A percentile compares a stretch with the other conserved stretches of the same genome.
Conservation (phyloP, 116 monocot genomes). For the Thalassia testudinum region DNA sequence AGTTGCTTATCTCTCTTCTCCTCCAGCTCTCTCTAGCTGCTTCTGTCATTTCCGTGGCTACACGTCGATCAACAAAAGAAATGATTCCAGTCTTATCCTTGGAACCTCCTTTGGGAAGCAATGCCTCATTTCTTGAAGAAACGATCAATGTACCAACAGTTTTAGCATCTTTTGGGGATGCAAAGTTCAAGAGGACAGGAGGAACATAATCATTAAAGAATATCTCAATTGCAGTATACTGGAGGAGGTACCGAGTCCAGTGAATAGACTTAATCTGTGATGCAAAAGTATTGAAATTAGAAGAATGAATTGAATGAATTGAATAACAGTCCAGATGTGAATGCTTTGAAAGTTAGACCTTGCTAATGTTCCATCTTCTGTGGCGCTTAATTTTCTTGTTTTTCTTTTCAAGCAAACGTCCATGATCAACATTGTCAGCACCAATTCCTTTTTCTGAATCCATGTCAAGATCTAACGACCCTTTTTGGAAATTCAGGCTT, state of each 20-base stretch:
- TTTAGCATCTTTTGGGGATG: conserved; percentile 69
- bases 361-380: conserved; percentile 74
- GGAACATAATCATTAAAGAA: conserved; percentile 69
- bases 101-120: conserved; percentile 64
- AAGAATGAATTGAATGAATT: neutral
- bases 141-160: conserved; percentile 69
- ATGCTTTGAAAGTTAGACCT: conserved; percentile 26
- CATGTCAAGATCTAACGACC: conserved; percentile 6
- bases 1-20: conserved; percentile 94
- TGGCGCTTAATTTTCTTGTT: conserved; percentile 67
- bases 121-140: conserved; percentile 57
- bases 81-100: conserved; percentile 57
- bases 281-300: neutral
- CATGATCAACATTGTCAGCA: conserved; percentile 16
- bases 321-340: neutral
- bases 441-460: conserved; percentile 17
- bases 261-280: conserved; percentile 90
- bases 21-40: conserved; percentile 81
- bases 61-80: conserved; percentile 79
- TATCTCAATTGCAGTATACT: conserved; percentile 85
- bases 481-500: conserved; percentile 21
- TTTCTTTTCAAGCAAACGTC: conserved; percentile 14
- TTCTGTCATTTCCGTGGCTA: conserved; percentile 88
- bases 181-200: conserved; percentile 87
- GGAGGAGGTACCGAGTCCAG: conserved; percentile 83